Evolutionary conservation across 352 stramenopile genomes (phyloP), one percentile per base, ranked within the genome.

Genomic region (Elongisporangium prolatum): DNA sequence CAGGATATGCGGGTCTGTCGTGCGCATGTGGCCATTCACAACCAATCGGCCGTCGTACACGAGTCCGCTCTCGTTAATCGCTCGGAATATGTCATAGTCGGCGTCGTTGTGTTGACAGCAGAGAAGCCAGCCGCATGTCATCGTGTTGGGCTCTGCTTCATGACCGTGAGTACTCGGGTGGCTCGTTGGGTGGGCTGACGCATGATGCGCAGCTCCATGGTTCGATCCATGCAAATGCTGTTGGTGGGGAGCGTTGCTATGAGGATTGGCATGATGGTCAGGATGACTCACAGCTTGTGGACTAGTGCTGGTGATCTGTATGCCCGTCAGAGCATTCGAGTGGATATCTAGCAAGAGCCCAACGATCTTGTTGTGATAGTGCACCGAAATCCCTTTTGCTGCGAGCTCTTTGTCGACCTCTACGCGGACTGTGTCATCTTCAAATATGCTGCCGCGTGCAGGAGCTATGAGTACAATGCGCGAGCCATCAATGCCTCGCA

Each of bases 1-100:
- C 2, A 94, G 72, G n/a, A 97, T 84, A 37, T 68, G 61, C 10
- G 75, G 65, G 60, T 98, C 92, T 0, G 86, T 88, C 22, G 92
- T 98, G 22, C 77, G 75, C 74, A 97, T 91, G 37, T 69, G 63
- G 14, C 81, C 81, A 59, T 96, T 89, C 20, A 97, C 91, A 28
- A 97, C 90, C 24, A 98, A 77, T 0, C 88, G 77, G 0, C 91
- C 91, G 62, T 98, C 91, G 65, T 97, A 97, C 20, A 97, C 91
- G 28, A 98, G 79, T 7, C 91, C 92, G 56, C 80, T 89, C 49
- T 96, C 86, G 64, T 97, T 97, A 51, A 96, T 88, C 10, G 89
- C 89, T 4, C 77, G 77, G 63, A 97, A 98, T 1, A 97, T 67
- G 67, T 96, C 89, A 16, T 80, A 74, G 64, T 96, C 87, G 13